Percentiles rank a stretch among this genome's conserved stretches.
These are phyloP conservation scores for Cladorrhinum sp. DNA, from an alignment of 2,329 filamentous ascomycete genomes.

Conservation along the genomic window DNA sequence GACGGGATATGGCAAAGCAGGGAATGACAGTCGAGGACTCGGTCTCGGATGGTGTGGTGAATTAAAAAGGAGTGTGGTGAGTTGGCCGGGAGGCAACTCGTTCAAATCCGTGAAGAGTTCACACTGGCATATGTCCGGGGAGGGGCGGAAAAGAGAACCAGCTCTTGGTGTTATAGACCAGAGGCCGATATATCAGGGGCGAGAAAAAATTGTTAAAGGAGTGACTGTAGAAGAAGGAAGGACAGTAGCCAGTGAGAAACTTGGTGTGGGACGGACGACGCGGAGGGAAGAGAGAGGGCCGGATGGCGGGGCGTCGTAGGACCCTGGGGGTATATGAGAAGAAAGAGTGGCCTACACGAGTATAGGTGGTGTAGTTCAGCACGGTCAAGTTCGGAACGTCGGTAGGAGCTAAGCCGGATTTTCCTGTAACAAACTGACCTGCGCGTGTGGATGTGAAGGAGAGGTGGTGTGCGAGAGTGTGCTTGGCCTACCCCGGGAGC, in stretches of 20 bases:
- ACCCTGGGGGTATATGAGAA: constrained; percentile 53
- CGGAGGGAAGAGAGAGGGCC: constrained; percentile 40
- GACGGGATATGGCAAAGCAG: constrained; percentile 20
- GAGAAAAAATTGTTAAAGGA: constrained; percentile 47
- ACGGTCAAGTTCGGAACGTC: constrained; percentile 48
- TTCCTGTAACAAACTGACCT: constrained; percentile 44
- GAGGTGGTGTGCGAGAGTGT: constrained; percentile 35
- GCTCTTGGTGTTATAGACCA: constrained; percentile 51
- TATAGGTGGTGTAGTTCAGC: constrained; percentile 32
- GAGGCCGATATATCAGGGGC: constrained; percentile 39
- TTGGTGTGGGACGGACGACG: constrained; percentile 42
- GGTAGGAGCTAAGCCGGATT: constrained; percentile 51
- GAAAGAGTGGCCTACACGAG: constrained; percentile 28
- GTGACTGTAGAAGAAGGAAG: constrained; percentile 46
- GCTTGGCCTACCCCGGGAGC: constrained; percentile 39
- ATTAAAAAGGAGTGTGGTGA: constrained; percentile 35
- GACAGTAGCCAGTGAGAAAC: constrained; percentile 34
- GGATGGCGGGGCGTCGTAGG: constrained; percentile 49
- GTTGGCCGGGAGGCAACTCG: constrained; percentile 41
- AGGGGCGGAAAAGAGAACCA: constrained; percentile 51
- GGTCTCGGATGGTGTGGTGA: constrained; percentile 15
- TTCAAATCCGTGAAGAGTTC: constrained; percentile 35
- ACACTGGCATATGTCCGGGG: constrained; percentile 41
- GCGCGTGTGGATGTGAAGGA: constrained; percentile 33
- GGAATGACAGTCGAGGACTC: constrained; percentile 22